A percentile compares a stretch with the other conserved stretches of the same genome.
phyloP scores from a whole-genome alignment of 441 rosid species.

The Euphorbia corollata region DNA sequence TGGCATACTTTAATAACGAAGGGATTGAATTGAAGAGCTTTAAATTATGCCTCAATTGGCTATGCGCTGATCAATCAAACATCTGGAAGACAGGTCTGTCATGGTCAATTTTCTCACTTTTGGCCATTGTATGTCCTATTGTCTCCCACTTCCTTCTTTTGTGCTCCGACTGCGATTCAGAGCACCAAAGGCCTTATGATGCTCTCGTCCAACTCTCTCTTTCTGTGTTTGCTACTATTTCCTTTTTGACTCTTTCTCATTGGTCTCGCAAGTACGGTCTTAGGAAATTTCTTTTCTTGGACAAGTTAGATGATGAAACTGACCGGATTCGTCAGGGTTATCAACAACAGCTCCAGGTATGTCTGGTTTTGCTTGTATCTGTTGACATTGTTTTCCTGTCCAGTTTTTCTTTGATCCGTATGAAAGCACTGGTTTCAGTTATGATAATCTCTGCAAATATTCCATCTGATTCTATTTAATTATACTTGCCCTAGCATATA shows the following conservation, averaged over 20 bases:
- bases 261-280: constrained; percentile 79
- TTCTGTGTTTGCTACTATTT: constrained; percentile 53
- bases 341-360: constrained; percentile 54
- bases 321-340: constrained; percentile 47
- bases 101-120: constrained; percentile 61
- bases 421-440: background rate
- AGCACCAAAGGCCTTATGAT: constrained; percentile 72
- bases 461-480: background rate
- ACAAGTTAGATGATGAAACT: constrained; percentile 47
- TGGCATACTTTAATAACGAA: constrained; percentile 4
- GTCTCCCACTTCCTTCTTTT: constrained; percentile 59
- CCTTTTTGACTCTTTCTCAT: constrained; percentile 45
- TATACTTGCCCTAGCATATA: background rate
- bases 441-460: background rate
- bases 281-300: constrained; percentile 56
- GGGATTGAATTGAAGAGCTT: constrained; percentile 41
- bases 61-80: constrained; percentile 54
- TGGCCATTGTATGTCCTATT: constrained; percentile 53
- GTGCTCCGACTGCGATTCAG: constrained; percentile 55
- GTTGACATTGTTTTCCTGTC: no score
- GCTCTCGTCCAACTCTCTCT: constrained; percentile 60
- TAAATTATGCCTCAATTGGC: constrained; percentile 38
- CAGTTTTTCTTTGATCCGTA: background rate
- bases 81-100: constrained; percentile 44
- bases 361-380: background rate